Conservation (phyloP, 192 early-diverging fungal species). For the Piromyces sp. region DNA sequence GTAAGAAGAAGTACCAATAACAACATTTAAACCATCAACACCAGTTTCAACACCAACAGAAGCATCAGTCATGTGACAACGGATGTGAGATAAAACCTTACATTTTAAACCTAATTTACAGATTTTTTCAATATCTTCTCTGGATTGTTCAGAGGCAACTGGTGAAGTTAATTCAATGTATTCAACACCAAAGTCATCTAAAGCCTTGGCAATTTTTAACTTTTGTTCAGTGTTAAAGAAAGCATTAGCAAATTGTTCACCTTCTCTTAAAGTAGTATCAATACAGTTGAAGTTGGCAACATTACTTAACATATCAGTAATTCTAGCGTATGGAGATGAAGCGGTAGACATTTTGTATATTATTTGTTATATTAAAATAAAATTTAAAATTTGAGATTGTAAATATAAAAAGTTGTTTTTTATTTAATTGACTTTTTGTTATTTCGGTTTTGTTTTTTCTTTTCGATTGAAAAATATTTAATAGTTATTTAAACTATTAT, state of each 20-base stretch:
- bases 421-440: too few species aligned
- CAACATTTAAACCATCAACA: slow-evolving; percentile 91
- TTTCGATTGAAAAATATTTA: too few species aligned
- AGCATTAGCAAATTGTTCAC: slow-evolving; percentile 98
- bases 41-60: slow-evolving; percentile 90
- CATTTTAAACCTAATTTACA: slow-evolving; percentile 85
- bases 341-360: too few species aligned
- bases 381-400: too few species aligned
- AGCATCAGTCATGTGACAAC: slow-evolving; percentile 98
- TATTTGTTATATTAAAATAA: too few species aligned
- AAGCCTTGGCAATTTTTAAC: slow-evolving; percentile 94
- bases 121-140: slow-evolving; percentile 78
- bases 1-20: slow-evolving; percentile 92
- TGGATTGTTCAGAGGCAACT: slow-evolving; percentile 90
- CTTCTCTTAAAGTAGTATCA: slow-evolving; percentile 34
- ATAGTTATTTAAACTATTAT: too few species aligned
- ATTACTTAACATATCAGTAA: too few species aligned
- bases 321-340: too few species aligned
- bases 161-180: slow-evolving; percentile 96
- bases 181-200: slow-evolving; percentile 95
- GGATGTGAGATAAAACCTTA: slow-evolving; percentile 90
- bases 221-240: slow-evolving; percentile 96
- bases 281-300: too few species aligned
- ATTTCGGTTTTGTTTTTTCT: too few species aligned
- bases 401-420: too few species aligned